Conservation (phyloP, 2,329 filamentous ascomycete species). For the Colletotrichum camelliae region DNA sequence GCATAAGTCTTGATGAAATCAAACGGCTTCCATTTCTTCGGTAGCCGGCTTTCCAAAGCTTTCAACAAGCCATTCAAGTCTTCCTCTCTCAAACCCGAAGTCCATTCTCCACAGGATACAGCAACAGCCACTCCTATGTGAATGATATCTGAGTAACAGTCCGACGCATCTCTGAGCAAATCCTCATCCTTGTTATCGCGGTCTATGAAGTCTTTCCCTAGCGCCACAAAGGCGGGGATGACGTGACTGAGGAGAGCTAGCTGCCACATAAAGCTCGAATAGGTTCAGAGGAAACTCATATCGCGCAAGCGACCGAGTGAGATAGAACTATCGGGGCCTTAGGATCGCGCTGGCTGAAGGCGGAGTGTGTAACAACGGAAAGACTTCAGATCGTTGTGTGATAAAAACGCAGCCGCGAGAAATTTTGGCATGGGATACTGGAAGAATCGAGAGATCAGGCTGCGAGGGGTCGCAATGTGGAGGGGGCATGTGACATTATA, state of each 20-base stretch:
- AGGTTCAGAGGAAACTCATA: too few species aligned
- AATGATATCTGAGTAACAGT: not conserved
- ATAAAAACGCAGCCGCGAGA: not conserved
- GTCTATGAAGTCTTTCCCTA: not conserved
- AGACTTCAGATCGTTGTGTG: not conserved
- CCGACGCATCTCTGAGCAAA: not conserved
- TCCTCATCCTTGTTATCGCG: fast-evolving
- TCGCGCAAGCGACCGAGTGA: too few species aligned
- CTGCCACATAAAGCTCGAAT: not conserved
- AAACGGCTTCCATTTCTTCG: not conserved
- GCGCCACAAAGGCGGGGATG: not conserved
- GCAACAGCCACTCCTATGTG: not conserved
- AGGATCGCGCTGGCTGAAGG: too few species aligned
- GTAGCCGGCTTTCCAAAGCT: not conserved
- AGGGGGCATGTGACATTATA: fast-evolving
- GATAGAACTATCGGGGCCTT: too few species aligned
- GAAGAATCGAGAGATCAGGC: not conserved
- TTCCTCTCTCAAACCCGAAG: not conserved
- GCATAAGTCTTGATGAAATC: not conserved
- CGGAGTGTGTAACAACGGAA: too few species aligned
- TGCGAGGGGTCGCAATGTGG: too few species aligned
- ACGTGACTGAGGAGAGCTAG: not conserved
- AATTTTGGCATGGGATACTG: too few species aligned
- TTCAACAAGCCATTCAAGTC: not conserved
- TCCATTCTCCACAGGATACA: not conserved